These are phyloP conservation scores for Fraxinus quadrangulata DNA, from an alignment of 257 asterid species.

Conservation along the genomic window DNA sequence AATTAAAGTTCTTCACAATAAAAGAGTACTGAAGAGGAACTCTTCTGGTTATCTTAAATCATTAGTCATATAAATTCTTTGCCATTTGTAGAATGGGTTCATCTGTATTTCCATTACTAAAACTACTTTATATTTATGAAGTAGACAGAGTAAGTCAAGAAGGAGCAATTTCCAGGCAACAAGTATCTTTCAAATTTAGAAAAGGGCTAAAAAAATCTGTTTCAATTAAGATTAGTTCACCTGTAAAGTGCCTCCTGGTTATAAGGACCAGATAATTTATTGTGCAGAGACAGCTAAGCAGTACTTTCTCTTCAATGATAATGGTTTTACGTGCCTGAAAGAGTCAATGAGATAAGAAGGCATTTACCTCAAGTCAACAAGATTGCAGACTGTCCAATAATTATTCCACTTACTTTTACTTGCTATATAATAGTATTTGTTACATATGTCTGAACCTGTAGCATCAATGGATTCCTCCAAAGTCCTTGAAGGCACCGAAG, in stretches of 20 bases:
- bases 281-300: constrained; percentile 58
- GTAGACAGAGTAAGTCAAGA: constrained; percentile 49
- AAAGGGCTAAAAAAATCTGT: constrained; percentile 24
- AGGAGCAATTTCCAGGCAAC: constrained; percentile 20
- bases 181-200: constrained; percentile 39
- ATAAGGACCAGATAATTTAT: constrained; percentile 61
- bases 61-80: constrained; percentile 59
- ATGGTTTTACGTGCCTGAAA: constrained; percentile 42
- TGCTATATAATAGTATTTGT: constrained; percentile 23
- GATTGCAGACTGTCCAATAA: constrained; percentile 31
- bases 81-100: constrained; percentile 68
- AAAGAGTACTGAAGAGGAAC: constrained; percentile 41
- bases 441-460: constrained; percentile 10
- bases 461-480: constrained; percentile 63
- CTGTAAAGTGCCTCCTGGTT: constrained; percentile 54
- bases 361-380: constrained; percentile 37
- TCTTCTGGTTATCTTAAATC: constrained; percentile 52
- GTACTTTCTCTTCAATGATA: constrained; percentile 45
- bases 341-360: constrained; percentile 35
- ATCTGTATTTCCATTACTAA: constrained; percentile 55
- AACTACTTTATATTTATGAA: constrained; percentile 72
- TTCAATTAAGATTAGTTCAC: constrained; percentile 43
- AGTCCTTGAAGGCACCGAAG: constrained; percentile 49
- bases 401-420: constrained; percentile 20
- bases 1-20: constrained; percentile 58